Base-by-base conservation (phyloP, 1,284 basidiomycete species). In the Acaromyces ingoldii region DNA sequence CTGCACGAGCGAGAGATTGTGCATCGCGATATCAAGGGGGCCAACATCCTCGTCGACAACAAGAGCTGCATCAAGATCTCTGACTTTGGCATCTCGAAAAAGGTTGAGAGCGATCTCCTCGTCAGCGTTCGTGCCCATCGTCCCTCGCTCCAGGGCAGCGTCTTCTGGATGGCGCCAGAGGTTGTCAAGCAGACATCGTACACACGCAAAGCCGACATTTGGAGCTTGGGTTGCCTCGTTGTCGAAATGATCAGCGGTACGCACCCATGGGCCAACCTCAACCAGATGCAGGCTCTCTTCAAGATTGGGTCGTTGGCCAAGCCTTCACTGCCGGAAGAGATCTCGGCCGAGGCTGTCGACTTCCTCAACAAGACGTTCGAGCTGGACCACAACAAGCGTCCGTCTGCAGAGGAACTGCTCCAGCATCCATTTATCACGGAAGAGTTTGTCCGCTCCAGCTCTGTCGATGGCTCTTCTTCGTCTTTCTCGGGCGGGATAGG, bases 51-150 rank as follows among this genome's bases (percentile, higher is more conserved):
- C 50, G 92, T 97, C 10, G 93, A 98, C 76, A 97, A 97, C 80
- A 96, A 95, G 77, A 91, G 92, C 6, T 91, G 91, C 9, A 87
- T 97, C 80, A 98, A 98, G 78, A 97, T 98, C 40, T 92, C 89
- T 4, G 95, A 98, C 77, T 99, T 98, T 70, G 95, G 95, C 62
- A 97, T 99, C 67, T 93, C 90, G 19, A 99, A 98, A 80, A 95
- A 95, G 77, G 88, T 91, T 29, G 91, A 96, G 75, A 89, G 88
- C 26, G 92, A 6, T 88, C 89, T 1, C 93, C 91, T 1, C 77
- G 95, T 10, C 91, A 96, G 76, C 91, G 91, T 1, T 92, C 89
- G 0, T 0, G 59, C 84, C 26, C 87, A 95, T 73, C 81, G 92
- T 3, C 89, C 90, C 0, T 96, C 91, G 1, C 78, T 97, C 17